Evolutionary conservation across 2,329 filamentous ascomycete species (phyloP).

Genomic region (Cytospora piceae): DNA sequence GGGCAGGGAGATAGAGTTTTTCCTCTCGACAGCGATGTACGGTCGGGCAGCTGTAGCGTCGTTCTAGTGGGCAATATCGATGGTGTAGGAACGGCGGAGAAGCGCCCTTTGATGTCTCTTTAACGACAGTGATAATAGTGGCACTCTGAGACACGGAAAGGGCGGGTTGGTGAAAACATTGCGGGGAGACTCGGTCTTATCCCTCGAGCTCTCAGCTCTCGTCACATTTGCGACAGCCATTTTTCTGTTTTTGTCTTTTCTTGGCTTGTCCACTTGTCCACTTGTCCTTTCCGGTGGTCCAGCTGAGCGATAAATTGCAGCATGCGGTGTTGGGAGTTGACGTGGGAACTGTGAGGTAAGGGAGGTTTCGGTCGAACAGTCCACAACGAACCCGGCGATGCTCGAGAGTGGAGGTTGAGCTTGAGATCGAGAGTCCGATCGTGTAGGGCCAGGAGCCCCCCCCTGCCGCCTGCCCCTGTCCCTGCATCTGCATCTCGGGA

Average conservation of each 20-base stretch:
- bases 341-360: not conserved
- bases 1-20: too few relatives aligned
- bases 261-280: not conserved
- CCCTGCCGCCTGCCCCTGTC: not conserved
- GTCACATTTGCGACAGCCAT: not conserved
- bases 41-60: too few relatives aligned
- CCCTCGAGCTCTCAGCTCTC: not conserved
- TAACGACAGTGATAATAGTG: not conserved
- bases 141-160: not conserved
- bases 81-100: not conserved
- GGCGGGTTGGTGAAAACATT: not conserved
- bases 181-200: not conserved
- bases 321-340: not conserved
- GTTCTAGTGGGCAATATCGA: not conserved
- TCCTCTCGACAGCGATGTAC: too few relatives aligned
- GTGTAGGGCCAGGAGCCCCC: not conserved
- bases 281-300: not conserved
- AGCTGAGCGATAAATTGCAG: not conserved
- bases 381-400: constrained; percentile 21
- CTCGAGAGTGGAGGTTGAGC: constrained; percentile 4
- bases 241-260: not conserved
- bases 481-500: too few relatives aligned
- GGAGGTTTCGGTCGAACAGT: not conserved
- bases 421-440: constrained; percentile 15
- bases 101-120: not conserved